These are phyloP conservation scores for Naumovozyma castellii DNA, from an alignment of 805 yeast genomes.

Conservation along the genomic window DNA sequence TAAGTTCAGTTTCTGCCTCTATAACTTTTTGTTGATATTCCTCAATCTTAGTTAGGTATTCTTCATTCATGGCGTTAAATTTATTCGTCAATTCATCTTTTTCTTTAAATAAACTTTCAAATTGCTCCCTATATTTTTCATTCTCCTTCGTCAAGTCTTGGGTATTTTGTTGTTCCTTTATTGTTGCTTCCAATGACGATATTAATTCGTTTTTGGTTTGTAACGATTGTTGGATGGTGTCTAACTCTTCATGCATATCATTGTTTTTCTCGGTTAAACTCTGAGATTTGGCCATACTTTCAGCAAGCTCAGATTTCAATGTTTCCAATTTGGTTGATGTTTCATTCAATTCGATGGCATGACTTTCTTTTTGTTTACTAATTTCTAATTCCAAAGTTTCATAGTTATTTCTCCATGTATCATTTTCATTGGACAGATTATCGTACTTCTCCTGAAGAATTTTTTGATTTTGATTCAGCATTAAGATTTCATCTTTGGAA, in stretches of 20 bases:
- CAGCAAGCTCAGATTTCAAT: neutral
- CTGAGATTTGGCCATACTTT: neutral
- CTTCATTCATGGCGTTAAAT: slow-evolving; percentile 6
- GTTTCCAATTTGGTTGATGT: slow-evolving; percentile 1
- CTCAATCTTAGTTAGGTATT: slow-evolving; percentile 1
- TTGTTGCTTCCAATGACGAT: slow-evolving; percentile 6
- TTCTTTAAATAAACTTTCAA: slow-evolving; percentile 2
- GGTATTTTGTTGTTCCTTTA: slow-evolving; percentile 2
- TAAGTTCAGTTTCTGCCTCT: slow-evolving; percentile 3
- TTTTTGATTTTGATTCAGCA: slow-evolving; percentile 23
- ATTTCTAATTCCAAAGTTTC: slow-evolving; percentile 1
- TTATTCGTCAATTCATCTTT: slow-evolving; percentile 7
- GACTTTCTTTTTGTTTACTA: neutral
- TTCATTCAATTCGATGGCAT: neutral
- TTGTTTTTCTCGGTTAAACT: slow-evolving; percentile 4
- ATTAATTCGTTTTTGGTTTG: neutral
- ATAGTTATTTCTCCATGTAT: slow-evolving; percentile 2
- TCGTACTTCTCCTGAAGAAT: slow-evolving; percentile 23
- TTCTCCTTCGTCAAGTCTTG: neutral
- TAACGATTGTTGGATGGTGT: neutral
- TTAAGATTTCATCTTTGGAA: slow-evolving; percentile 19
- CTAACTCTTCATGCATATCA: slow-evolving; percentile 5
- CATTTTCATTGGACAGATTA: slow-evolving; percentile 10
- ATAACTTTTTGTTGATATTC: neutral
- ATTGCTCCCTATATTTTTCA: neutral